Evolutionary conservation across 2,329 filamentous ascomycete species (phyloP).

Genomic region (Exophiala sideris): DNA sequence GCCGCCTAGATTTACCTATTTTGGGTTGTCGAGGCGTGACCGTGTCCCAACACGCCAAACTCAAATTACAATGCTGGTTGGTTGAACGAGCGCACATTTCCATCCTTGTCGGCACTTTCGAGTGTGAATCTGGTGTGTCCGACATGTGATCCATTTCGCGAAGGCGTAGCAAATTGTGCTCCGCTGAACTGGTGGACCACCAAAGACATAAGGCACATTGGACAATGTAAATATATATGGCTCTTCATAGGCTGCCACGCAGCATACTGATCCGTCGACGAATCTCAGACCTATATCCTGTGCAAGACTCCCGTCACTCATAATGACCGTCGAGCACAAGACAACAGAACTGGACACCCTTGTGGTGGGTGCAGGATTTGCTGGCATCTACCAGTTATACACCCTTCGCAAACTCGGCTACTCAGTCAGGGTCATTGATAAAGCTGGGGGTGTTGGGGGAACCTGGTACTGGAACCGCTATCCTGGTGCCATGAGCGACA

Average conservation of each 20-base stretch:
- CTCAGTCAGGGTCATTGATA: slow-evolving; percentile 51
- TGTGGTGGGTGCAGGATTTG: slow-evolving; percentile 32
- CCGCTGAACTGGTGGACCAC: background rate
- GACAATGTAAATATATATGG: slow-evolving; percentile 4
- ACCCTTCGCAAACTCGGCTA: slow-evolving; percentile 50
- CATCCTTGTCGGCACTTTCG: background rate
- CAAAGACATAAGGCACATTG: slow-evolving; percentile 1
- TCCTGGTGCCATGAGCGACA: slow-evolving; percentile 54
- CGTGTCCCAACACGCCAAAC: background rate
- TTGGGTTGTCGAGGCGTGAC: slow-evolving; percentile 1
- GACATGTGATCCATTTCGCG: background rate
- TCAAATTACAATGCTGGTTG: background rate
- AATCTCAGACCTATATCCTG: background rate
- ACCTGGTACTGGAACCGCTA: slow-evolving; percentile 45
- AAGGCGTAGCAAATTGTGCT: background rate
- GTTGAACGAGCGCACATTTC: background rate
- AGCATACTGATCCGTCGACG: slow-evolving; percentile 1
- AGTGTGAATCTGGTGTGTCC: background rate
- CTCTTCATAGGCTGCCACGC: background rate
- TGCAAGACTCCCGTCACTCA: background rate
- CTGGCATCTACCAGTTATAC: slow-evolving; percentile 53
- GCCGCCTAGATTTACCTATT: slow-evolving; percentile 9
- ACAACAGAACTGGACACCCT: slow-evolving; percentile 29
- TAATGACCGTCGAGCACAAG: slow-evolving; percentile 3
- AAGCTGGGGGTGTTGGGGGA: slow-evolving; percentile 43